A percentile compares a stretch with the other conserved stretches of the same genome.
Conservation (phyloP, 179 eudicot species). For the Beta corolliflora region DNA sequence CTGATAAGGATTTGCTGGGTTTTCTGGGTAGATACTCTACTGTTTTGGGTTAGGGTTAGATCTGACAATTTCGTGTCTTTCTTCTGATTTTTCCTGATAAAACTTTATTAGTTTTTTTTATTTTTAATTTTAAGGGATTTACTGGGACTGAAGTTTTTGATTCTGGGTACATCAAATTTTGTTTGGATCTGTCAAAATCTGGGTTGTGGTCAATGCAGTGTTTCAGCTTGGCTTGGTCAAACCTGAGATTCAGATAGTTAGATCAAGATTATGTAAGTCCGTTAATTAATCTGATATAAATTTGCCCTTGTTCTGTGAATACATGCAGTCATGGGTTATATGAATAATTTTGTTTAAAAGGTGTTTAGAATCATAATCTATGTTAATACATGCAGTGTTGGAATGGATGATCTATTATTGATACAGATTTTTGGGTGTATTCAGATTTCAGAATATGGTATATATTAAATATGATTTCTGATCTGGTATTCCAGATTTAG, state of each 20-base stretch:
- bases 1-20: background rate
- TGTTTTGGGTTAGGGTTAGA: conserved; percentile 29
- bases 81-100: background rate
- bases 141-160: conserved; percentile 18
- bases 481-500: conserved; percentile 18
- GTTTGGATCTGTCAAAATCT: conserved; percentile 22
- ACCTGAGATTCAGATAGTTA: conserved; percentile 29
- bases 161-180: conserved; percentile 24
- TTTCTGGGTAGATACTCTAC: background rate
- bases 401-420: conserved; percentile 7
- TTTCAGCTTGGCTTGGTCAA: conserved; percentile 34
- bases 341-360: conserved; percentile 5
- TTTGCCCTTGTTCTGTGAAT: conserved; percentile 19
- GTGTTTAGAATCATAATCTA: background rate
- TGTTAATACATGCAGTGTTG: background rate
- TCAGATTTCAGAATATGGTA: conserved; percentile 17
- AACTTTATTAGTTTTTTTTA: background rate
- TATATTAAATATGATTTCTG: background rate
- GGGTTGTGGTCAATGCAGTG: conserved; percentile 34
- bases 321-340: conserved; percentile 12
- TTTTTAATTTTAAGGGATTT: conserved; percentile 10
- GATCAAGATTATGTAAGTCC: conserved; percentile 40
- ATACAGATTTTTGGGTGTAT: conserved; percentile 4
- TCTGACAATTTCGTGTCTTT: conserved; percentile 26
- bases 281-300: conserved; percentile 29